Evolutionary conservation across 2,329 filamentous ascomycete species (phyloP).

Genomic region (Fusarium guadeloupense): DNA sequence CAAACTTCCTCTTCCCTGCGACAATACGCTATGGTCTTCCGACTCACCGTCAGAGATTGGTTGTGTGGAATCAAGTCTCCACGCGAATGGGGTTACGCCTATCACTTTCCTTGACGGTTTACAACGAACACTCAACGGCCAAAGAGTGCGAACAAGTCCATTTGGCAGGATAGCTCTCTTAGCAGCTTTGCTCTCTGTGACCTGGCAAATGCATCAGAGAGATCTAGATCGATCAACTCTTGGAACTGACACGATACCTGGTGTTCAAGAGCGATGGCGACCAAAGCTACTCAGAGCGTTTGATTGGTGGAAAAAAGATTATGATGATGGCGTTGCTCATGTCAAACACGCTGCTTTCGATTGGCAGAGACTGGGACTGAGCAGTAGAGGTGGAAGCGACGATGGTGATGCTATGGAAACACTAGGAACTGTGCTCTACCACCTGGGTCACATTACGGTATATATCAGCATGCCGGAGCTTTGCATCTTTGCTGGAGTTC

Average conservation of each 20-base stretch:
- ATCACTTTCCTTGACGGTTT: slow-evolving; percentile 43
- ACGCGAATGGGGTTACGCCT: slow-evolving; percentile 42
- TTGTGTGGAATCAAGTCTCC: slow-evolving; percentile 43
- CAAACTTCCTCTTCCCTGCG: slow-evolving; percentile 43
- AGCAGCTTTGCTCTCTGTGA: slow-evolving; percentile 40
- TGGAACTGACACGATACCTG: slow-evolving; percentile 38
- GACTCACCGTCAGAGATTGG: slow-evolving; percentile 44
- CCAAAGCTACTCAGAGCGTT: slow-evolving; percentile 41
- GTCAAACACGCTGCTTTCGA: slow-evolving; percentile 43
- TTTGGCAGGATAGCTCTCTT: slow-evolving; percentile 42
- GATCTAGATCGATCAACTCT: slow-evolving; percentile 42
- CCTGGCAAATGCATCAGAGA: slow-evolving; percentile 44
- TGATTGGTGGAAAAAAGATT: slow-evolving; percentile 45
- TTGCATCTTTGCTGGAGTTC: slow-evolving; percentile 42
- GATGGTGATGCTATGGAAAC: slow-evolving; percentile 43
- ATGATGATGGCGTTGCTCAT: slow-evolving; percentile 42
- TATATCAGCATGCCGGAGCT: slow-evolving; percentile 45
- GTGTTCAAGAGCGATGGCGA: slow-evolving; percentile 43
- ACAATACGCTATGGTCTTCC: slow-evolving; percentile 44
- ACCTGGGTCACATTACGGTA: slow-evolving; percentile 43
- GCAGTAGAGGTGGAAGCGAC: slow-evolving; percentile 40
- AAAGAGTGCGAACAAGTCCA: slow-evolving; percentile 41
- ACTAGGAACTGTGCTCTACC: slow-evolving; percentile 41
- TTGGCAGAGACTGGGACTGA: slow-evolving; percentile 41
- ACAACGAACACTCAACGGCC: slow-evolving; percentile 41